Evolutionary conservation across 768 basidiomycete species (phyloP).

Genomic region (Neoboletus brunneissimus): DNA sequence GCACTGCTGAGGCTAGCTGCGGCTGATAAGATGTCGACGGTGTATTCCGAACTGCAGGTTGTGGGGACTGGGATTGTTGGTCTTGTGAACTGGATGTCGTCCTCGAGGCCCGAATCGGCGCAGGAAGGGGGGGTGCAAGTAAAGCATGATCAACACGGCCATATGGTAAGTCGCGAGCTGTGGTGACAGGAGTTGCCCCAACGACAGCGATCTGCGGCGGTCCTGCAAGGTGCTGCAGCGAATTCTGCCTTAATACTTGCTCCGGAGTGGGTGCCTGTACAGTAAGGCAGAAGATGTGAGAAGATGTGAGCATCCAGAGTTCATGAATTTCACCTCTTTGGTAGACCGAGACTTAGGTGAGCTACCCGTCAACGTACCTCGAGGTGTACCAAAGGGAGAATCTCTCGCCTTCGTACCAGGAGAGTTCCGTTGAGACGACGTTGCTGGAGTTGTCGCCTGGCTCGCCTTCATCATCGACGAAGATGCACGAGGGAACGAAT

Average conservation of each 20-base stretch:
- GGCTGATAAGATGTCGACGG: slow-evolving; percentile 17
- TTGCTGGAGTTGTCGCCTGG: slow-evolving; percentile 20
- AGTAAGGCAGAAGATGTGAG: slow-evolving; percentile 8
- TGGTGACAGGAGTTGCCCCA: slow-evolving; percentile 27
- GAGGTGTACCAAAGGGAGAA: slow-evolving; percentile 18
- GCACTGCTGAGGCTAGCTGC: slow-evolving; percentile 3
- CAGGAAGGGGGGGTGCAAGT: slow-evolving; percentile 28
- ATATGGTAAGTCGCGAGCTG: slow-evolving; percentile 23
- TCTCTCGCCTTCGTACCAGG: slow-evolving; percentile 18
- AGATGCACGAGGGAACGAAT: slow-evolving; percentile 21
- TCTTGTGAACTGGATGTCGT: slow-evolving; percentile 25
- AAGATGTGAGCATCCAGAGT: neutral
- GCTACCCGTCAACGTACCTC: slow-evolving; percentile 18
- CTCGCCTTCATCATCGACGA: slow-evolving; percentile 30
- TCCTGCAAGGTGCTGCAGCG: slow-evolving; percentile 10
- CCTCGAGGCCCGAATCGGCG: slow-evolving; percentile 25
- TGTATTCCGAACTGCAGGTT: slow-evolving; percentile 10
- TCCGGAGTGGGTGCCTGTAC: slow-evolving; percentile 24
- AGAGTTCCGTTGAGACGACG: slow-evolving; percentile 27
- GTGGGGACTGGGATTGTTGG: slow-evolving; percentile 13
- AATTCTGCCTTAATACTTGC: slow-evolving; percentile 8
- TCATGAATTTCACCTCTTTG: slow-evolving; percentile 26
- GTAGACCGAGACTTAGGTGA: slow-evolving; percentile 21
- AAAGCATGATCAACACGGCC: slow-evolving; percentile 22
- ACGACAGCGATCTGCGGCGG: slow-evolving; percentile 33